Evolutionary conservation across 495 filamentous ascomycete genomes (phyloP).

Genomic region (Penicillium ochrochloron): DNA sequence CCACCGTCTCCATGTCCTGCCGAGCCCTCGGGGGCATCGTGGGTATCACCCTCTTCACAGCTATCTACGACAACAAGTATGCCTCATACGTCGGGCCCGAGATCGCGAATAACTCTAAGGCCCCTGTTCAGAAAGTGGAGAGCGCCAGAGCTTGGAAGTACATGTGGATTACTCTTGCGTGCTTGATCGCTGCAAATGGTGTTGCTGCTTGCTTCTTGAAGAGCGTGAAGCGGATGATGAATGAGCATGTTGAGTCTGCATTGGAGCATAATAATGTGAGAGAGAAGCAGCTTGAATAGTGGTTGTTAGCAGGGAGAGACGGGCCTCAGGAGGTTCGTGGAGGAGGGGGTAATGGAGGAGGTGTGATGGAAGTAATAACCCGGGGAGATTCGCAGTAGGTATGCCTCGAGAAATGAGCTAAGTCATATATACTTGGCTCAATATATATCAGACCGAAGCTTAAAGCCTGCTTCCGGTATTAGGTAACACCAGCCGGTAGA

Average conservation of each 20-base stretch:
- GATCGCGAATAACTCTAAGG: background rate
- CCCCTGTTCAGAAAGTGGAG: background rate
- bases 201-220: constrained; percentile 1
- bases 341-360: background rate
- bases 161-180: background rate
- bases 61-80: background rate
- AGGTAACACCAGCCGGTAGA: too few species aligned
- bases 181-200: background rate
- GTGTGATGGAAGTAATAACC: background rate
- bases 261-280: background rate
- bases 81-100: background rate
- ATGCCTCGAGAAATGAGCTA: too few species aligned
- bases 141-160: background rate
- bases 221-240: background rate
- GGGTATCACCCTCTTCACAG: background rate
- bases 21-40: background rate
- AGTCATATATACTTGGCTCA: too few species aligned
- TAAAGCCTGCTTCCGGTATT: too few species aligned
- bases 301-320: too few species aligned
- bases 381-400: background rate
- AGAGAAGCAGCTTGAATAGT: background rate
- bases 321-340: background rate
- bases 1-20: background rate
- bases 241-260: background rate
- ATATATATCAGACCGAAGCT: too few species aligned